Conservation (phyloP, 345 rosid species). For the Turritis glabra region DNA sequence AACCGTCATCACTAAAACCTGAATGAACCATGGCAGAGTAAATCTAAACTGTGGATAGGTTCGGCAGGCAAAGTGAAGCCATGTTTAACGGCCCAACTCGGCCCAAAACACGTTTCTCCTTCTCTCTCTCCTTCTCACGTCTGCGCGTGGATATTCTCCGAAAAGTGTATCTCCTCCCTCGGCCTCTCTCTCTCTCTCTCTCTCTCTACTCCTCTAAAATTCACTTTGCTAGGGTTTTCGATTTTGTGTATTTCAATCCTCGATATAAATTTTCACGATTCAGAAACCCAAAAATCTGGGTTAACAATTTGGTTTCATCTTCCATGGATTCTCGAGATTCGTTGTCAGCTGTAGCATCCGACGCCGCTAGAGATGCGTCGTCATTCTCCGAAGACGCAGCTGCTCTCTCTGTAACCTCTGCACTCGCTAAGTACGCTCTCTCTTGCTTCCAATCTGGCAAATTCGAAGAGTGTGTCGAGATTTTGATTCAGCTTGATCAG, state of each 20-base stretch:
- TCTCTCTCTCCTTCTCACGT: neutral
- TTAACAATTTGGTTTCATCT: conserved; percentile 34
- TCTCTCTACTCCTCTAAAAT: neutral
- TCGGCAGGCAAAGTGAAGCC: too few relatives aligned
- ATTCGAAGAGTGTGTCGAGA: conserved; percentile 68
- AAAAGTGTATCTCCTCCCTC: neutral
- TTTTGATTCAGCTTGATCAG: conserved; percentile 61
- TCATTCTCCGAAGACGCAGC: conserved; percentile 46
- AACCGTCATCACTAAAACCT: too few relatives aligned
- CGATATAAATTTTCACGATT: too few relatives aligned
- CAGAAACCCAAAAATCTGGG: neutral
- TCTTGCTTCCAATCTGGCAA: conserved; percentile 70
- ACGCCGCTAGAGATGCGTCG: conserved; percentile 35
- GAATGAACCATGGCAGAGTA: too few relatives aligned
- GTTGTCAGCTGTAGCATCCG: conserved; percentile 28
- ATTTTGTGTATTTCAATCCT: neutral
- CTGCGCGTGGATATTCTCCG: neutral
- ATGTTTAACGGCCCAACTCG: neutral
- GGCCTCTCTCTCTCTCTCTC: too few relatives aligned
- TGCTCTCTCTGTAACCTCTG: conserved; percentile 45
- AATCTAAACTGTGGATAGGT: too few relatives aligned
- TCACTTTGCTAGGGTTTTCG: neutral
- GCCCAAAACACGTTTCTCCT: neutral
- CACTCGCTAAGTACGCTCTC: conserved; percentile 79
- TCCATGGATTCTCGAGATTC: conserved; percentile 65